These are phyloP conservation scores for Wickerhamomyces alni DNA, from an alignment of 805 yeast species.

Conservation along the genomic window DNA sequence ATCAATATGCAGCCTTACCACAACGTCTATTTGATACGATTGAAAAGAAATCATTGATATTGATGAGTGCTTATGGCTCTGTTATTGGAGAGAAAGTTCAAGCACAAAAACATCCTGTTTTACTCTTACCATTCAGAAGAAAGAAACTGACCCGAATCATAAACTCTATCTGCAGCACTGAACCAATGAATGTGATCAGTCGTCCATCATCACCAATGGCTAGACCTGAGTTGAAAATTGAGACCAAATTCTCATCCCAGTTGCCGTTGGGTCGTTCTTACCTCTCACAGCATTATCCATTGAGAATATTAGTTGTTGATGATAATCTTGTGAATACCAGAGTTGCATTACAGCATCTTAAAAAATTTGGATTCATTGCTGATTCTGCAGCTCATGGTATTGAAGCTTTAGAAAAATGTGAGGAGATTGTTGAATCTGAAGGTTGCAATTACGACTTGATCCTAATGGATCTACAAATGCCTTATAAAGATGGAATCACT, in stretches of 20 bases:
- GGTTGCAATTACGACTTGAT: constrained; percentile 76
- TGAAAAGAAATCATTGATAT: constrained; percentile 1
- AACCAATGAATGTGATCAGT: too few relatives aligned
- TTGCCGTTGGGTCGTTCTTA: background rate
- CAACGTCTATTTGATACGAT: background rate
- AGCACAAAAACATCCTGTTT: constrained; percentile 6
- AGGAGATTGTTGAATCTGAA: constrained; percentile 44
- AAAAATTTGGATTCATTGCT: constrained; percentile 49
- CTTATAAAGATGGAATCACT: constrained; percentile 88
- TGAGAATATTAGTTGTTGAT: constrained; percentile 78
- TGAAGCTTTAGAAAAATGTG: constrained; percentile 91
- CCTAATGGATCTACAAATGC: constrained; percentile 93
- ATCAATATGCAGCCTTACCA: constrained; percentile 6
- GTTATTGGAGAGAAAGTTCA: constrained; percentile 2
- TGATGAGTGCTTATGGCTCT: constrained; percentile 13
- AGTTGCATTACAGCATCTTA: constrained; percentile 62
- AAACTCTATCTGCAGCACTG: background rate
- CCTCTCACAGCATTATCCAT: constrained; percentile 26
- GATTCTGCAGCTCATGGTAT: constrained; percentile 79
- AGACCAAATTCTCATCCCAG: background rate
- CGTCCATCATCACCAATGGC: background rate
- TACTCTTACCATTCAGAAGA: constrained; percentile 14
- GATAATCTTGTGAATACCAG: constrained; percentile 81
- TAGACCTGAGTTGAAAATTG: background rate
- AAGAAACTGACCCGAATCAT: constrained; percentile 7